phyloP scores from a whole-genome alignment of 768 basidiomycete genomes.

The Boletus huronensis region DNA sequence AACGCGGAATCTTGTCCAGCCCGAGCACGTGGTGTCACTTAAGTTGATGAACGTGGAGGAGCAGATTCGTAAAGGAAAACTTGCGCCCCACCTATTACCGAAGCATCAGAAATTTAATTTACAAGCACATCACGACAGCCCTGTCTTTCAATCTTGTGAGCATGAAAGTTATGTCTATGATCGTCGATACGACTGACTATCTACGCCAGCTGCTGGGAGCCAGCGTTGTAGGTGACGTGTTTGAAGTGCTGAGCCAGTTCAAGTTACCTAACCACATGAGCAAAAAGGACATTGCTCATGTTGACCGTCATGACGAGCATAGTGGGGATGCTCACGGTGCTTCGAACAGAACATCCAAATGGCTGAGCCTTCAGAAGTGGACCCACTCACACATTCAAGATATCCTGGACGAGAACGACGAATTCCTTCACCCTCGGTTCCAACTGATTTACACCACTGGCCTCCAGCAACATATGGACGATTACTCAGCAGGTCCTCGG shows the following conservation, averaged over 20 bases:
- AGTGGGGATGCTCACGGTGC: not conserved
- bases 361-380: slow-evolving; percentile 18
- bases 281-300: too few relatives aligned
- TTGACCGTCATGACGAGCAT: not conserved
- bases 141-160: not conserved
- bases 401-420: slow-evolving; percentile 23
- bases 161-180: not conserved
- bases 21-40: slow-evolving; percentile 49
- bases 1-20: slow-evolving; percentile 43
- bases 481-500: slow-evolving; percentile 26
- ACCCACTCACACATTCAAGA: slow-evolving; percentile 13
- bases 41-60: slow-evolving; percentile 40
- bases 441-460: slow-evolving; percentile 25
- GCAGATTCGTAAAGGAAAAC: slow-evolving; percentile 4
- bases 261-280: too few relatives aligned
- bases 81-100: slow-evolving; percentile 14
- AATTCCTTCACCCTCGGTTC: slow-evolving; percentile 21
- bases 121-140: not conserved
- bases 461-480: slow-evolving; percentile 18
- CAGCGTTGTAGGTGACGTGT: not conserved
- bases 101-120: not conserved
- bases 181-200: not conserved
- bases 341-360: not conserved
- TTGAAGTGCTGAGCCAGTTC: not conserved
- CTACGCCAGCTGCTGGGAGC: not conserved